phyloP scores from a whole-genome alignment of 2,329 filamentous ascomycete genomes.

The Colletotrichum tropicale region DNA sequence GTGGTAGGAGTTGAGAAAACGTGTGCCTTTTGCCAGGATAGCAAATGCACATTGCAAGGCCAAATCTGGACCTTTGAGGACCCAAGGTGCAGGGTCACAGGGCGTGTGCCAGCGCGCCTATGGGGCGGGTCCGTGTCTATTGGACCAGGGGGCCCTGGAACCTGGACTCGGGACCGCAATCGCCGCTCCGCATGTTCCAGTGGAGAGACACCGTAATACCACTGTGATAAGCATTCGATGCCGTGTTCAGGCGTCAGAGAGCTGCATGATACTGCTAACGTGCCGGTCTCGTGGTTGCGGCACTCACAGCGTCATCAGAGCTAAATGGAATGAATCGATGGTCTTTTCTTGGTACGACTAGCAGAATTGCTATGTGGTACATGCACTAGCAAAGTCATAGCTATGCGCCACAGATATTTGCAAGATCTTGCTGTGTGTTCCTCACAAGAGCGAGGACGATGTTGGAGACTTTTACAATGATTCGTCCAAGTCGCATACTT shows the following conservation, averaged over 20 bases:
- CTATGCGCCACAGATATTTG: neutral
- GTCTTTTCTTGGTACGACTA: neutral
- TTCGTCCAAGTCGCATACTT: neutral
- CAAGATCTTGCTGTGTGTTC: neutral
- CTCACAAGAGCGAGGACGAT: neutral
- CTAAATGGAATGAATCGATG: neutral
- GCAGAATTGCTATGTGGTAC: neutral
- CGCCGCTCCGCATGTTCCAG: constrained; percentile 8
- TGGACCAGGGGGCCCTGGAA: constrained; percentile 10
- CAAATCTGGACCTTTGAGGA: neutral
- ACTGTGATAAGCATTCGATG: neutral
- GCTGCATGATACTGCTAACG: neutral
- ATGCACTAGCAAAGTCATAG: neutral
- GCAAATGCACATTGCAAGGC: constrained; percentile 2
- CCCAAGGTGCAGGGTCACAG: neutral
- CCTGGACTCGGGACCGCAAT: constrained; percentile 1
- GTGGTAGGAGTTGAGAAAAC: constrained; percentile 16
- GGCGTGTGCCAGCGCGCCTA: constrained; percentile 12
- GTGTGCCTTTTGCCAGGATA: constrained; percentile 17
- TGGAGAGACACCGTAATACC: neutral
- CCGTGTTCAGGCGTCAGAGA: neutral
- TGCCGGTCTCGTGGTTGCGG: neutral
- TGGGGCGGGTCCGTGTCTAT: constrained; percentile 10
- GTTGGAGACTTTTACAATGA: fast-evolving
- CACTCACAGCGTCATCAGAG: neutral